phyloP scores from a whole-genome alignment of 2,329 filamentous ascomycete species.

The Cadophora luteo-olivacea region DNA sequence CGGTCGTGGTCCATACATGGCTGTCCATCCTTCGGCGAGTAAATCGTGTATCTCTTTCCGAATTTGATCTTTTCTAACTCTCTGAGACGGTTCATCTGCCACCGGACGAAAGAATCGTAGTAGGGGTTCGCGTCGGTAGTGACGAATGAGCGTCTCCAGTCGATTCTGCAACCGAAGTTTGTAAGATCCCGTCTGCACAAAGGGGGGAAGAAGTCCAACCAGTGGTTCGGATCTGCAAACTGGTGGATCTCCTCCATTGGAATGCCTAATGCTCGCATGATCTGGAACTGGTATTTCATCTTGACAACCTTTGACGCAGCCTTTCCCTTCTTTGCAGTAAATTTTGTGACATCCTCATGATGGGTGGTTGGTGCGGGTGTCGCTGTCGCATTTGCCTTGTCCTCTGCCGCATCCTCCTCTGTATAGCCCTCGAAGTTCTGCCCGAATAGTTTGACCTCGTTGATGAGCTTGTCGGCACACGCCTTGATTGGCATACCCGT shows the following conservation, averaged over 20 bases:
- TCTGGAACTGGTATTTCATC: slow-evolving; percentile 95
- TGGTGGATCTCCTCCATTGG: slow-evolving; percentile 87
- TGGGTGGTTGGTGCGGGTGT: slow-evolving; percentile 67
- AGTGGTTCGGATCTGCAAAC: slow-evolving; percentile 90
- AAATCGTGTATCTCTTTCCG: slow-evolving; percentile 91
- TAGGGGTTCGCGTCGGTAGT: slow-evolving; percentile 97
- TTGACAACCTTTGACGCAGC: slow-evolving; percentile 88
- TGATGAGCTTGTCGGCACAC: slow-evolving; percentile 90
- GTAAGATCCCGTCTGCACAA: slow-evolving; percentile 80
- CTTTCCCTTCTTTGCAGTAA: slow-evolving; percentile 92
- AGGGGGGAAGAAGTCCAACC: slow-evolving; percentile 92
- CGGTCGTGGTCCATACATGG: slow-evolving; percentile 89
- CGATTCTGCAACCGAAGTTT: slow-evolving; percentile 84
- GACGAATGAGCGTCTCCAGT: slow-evolving; percentile 91
- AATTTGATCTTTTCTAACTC: slow-evolving; percentile 93
- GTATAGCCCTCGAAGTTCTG: slow-evolving; percentile 81
- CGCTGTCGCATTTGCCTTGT: slow-evolving; percentile 55
- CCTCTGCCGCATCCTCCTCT: slow-evolving; percentile 62
- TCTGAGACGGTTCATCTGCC: slow-evolving; percentile 95
- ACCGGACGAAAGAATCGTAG: slow-evolving; percentile 93
- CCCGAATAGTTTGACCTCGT: slow-evolving; percentile 90
- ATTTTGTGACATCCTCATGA: slow-evolving; percentile 89
- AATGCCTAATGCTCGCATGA: slow-evolving; percentile 91
- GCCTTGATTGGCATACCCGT: slow-evolving; percentile 99
- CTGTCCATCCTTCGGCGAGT: slow-evolving; percentile 88